phyloP scores from a whole-genome alignment of 129 eudicot species.

The Flaveria brownii region DNA sequence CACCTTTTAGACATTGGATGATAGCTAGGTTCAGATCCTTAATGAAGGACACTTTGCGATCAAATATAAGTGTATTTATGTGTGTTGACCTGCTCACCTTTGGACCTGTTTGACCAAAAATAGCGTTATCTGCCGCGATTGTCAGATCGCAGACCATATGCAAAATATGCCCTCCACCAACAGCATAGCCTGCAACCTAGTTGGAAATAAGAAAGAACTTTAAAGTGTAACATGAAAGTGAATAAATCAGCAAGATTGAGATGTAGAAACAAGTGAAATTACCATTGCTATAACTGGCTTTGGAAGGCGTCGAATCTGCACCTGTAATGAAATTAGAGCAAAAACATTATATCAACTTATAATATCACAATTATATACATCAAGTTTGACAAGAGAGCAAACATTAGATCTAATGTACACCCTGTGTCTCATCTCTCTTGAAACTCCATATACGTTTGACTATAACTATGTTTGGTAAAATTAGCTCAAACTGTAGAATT shows the following conservation, averaged over 20 bases:
- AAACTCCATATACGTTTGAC: not conserved
- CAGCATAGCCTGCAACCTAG: conserved; percentile 99
- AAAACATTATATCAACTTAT: not conserved
- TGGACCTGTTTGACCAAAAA: conserved; percentile 98
- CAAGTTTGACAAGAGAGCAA: too few species aligned
- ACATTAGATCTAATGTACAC: too few species aligned
- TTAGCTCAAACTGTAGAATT: not conserved
- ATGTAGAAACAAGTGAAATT: conserved; percentile 24
- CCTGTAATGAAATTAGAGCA: conserved; percentile 42
- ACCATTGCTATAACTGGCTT: conserved; percentile 99
- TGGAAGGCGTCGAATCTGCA: conserved; percentile 90
- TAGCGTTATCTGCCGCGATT: conserved; percentile 95
- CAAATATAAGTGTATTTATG: not conserved
- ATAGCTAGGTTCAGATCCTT: not conserved
- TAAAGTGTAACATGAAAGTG: not conserved
- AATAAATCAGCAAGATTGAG: not conserved
- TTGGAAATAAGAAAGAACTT: conserved; percentile 24
- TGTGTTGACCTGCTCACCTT: conserved; percentile 52
- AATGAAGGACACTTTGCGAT: not conserved
- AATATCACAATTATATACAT: too few species aligned
- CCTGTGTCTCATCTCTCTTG: too few species aligned
- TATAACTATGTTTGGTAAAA: not conserved
- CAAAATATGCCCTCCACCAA: conserved; percentile 94
- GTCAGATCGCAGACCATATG: conserved; percentile 99
- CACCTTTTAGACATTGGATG: conserved; percentile 49